Base-by-base conservation (phyloP, 1,139 yeast genomes). In the Geotrichum restrictum region DNA sequence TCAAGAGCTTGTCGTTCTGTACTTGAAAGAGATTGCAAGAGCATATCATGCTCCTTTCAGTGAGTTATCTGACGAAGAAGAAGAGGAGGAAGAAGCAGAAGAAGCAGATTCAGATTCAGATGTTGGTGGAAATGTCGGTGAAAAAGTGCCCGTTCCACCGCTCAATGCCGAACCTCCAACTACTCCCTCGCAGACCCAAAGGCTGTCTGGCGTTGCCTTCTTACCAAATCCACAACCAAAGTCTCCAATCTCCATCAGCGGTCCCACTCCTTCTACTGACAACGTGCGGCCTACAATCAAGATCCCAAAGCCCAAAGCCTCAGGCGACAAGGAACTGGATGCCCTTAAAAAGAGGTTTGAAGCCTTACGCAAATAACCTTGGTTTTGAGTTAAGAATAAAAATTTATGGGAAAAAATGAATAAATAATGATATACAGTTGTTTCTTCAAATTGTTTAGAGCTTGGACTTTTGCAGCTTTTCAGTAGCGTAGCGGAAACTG, bases 1-100 rank as follows among this genome's bases (percentile, higher is more conserved):
- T 3, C 77, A 74, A 41, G 81, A 77, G 24, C 73, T 88, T 55
- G 95, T 88, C 1, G 75, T 78, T 22, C 69, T 86, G 56, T 89
- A 89, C 64, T 71, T 89, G 57, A 73, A 79, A 54, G 97, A 89
- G 63, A 88, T 89, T 56, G 95, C 96, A 0, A 74, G 76, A 55
- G 87, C 95, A 0, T 89, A 89, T 64, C 77, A 77, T 41, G 94
- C 83, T 1, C 88, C 91, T 0, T 88, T 80, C 63, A 80, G 87
- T 45, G 83, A 81, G 21, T 65, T 82, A 53, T 68, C 66, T 2
- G 75, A 67, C n/a, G 73, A 69, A 13, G 64, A 57, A 2, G 64
- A 54, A 6, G 61, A 55, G 3, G 68, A 55, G 2, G 68, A 61
- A 2, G 67, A 59, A 1, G 65, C 60, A 3, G 62, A 58, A n/a